These are phyloP conservation scores for Bruguiera gymnorhiza DNA, from an alignment of 345 rosid genomes.

Conservation along the genomic window DNA sequence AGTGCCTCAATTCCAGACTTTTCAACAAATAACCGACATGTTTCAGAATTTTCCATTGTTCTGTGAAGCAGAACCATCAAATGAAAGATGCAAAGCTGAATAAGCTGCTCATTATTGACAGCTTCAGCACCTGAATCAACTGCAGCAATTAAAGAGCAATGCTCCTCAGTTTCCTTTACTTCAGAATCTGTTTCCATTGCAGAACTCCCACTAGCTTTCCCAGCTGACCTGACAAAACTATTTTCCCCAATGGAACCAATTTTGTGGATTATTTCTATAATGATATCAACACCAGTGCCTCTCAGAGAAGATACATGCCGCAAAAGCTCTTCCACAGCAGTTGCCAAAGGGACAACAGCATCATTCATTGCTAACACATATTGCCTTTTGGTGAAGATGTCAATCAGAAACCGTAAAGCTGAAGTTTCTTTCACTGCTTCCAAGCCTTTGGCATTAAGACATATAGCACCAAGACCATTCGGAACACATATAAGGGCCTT, in stretches of 20 bases:
- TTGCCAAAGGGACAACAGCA: slow-evolving; percentile 88
- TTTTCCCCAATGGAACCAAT: slow-evolving; percentile 62
- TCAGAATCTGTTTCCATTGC: slow-evolving; percentile 92
- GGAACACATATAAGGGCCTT: slow-evolving; percentile 95
- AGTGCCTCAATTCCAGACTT: slow-evolving; percentile 92
- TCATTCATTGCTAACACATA: slow-evolving; percentile 89
- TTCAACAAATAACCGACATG: slow-evolving; percentile 88
- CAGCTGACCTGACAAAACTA: slow-evolving; percentile 44
- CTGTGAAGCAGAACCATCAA: slow-evolving; percentile 91
- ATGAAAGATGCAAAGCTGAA: slow-evolving; percentile 85
- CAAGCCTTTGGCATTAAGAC: slow-evolving; percentile 86
- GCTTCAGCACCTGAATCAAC: slow-evolving; percentile 45
- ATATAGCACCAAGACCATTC: slow-evolving; percentile 89
- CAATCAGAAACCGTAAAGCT: slow-evolving; percentile 75
- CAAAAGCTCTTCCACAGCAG: slow-evolving; percentile 94
- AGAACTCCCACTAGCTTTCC: slow-evolving; percentile 45
- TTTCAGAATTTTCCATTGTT: slow-evolving; percentile 92
- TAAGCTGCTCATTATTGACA: slow-evolving; percentile 72
- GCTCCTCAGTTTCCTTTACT: slow-evolving; percentile 48
- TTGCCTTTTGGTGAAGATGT: slow-evolving; percentile 80
- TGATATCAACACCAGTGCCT: slow-evolving; percentile 80
- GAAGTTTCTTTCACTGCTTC: slow-evolving; percentile 86
- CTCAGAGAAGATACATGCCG: slow-evolving; percentile 89
- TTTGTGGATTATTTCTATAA: slow-evolving; percentile 78
- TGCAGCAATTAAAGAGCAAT: slow-evolving; percentile 43